Evolutionary conservation across 257 asterid species (phyloP).

Genomic region (Gynochthodes officinalis): DNA sequence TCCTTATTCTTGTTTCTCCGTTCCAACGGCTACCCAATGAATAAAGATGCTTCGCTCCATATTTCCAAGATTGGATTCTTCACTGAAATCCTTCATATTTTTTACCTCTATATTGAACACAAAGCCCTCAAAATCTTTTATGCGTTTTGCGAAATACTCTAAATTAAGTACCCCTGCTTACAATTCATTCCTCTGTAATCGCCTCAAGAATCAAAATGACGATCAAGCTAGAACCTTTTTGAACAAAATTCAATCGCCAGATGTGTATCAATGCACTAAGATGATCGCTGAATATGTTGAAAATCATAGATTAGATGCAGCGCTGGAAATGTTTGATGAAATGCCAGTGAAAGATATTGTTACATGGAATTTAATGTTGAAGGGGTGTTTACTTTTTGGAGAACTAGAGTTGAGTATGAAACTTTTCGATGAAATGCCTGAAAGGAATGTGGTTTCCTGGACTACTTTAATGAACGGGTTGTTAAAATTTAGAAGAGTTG

Average conservation of each 20-base stretch:
- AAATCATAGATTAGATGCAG: slow-evolving; percentile 47
- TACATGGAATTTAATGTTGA: slow-evolving; percentile 78
- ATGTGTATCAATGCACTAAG: slow-evolving; percentile 58
- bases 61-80: slow-evolving; percentile 25
- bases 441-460: slow-evolving; percentile 71
- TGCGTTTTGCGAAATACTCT: slow-evolving; percentile 15
- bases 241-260: slow-evolving; percentile 31
- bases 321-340: slow-evolving; percentile 66
- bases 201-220: slow-evolving; percentile 33
- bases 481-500: slow-evolving; percentile 54
- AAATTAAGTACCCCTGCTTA: slow-evolving; percentile 10
- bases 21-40: slow-evolving; percentile 12
- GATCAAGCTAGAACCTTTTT: slow-evolving; percentile 36
- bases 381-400: slow-evolving; percentile 66
- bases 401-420: slow-evolving; percentile 50
- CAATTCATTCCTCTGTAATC: slow-evolving; percentile 29
- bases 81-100: slow-evolving; percentile 13
- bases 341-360: slow-evolving; percentile 63
- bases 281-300: slow-evolving; percentile 49
- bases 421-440: slow-evolving; percentile 66
- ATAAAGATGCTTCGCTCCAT: slow-evolving; percentile 35
- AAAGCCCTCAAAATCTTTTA: slow-evolving; percentile 23
- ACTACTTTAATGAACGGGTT: slow-evolving; percentile 66
- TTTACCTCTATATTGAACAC: slow-evolving; percentile 7
- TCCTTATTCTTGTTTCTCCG: neutral